Conservation (phyloP, 176 grass and related monocot species). For the Musa acuminata region DNA sequence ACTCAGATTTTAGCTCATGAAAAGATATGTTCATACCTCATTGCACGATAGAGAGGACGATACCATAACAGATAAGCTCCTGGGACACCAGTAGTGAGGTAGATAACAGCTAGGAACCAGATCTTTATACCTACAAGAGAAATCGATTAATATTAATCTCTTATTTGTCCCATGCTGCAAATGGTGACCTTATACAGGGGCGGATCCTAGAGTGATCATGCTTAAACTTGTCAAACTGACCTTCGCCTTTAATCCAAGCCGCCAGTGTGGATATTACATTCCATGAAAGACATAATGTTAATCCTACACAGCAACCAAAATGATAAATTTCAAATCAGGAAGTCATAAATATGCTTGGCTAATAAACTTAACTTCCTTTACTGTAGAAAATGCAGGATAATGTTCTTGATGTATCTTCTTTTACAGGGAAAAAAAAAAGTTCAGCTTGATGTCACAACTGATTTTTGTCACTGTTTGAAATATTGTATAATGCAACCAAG, state of each 20-base stretch:
- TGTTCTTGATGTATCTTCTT: background rate
- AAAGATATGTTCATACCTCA: conserved; percentile 32
- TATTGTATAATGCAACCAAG: too few species aligned
- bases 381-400: background rate
- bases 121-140: conserved; percentile 51
- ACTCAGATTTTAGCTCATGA: background rate
- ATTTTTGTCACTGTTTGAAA: too few species aligned
- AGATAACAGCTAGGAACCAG: conserved; percentile 66
- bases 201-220: background rate
- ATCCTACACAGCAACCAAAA: conserved; percentile 24
- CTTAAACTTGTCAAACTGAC: conserved; percentile 6
- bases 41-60: conserved; percentile 57
- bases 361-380: background rate
- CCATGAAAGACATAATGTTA: conserved; percentile 50
- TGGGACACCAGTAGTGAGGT: conserved; percentile 55
- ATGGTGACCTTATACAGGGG: background rate
- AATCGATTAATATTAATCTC: background rate
- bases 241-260: conserved; percentile 56
- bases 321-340: background rate
- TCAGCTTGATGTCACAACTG: background rate
- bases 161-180: background rate
- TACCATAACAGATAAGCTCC: conserved; percentile 61
- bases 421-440: background rate
- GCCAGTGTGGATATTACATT: conserved; percentile 49
- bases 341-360: background rate